A percentile compares a stretch with the other conserved stretches of the same genome.
phyloP scores from a whole-genome alignment of 2,329 filamentous ascomycete species.

The Plenodomus tracheiphilus region DNA sequence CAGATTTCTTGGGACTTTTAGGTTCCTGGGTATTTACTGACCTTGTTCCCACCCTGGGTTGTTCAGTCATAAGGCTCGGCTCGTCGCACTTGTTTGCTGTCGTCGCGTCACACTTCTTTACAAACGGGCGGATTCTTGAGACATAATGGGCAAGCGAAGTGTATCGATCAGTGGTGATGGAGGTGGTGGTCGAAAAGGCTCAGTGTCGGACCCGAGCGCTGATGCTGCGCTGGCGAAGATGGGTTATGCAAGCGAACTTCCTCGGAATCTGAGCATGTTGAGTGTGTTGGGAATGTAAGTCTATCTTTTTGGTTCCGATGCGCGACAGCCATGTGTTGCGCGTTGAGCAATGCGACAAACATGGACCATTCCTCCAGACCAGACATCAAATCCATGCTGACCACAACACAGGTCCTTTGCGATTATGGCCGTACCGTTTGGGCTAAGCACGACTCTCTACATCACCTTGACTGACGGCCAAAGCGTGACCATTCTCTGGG shows the following conservation, averaged over 20 bases:
- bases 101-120: background rate
- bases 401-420: slow-evolving; percentile 61
- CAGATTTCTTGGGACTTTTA: background rate
- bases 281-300: slow-evolving; percentile 65
- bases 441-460: slow-evolving; percentile 67
- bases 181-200: slow-evolving; percentile 18
- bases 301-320: background rate
- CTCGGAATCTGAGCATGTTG: slow-evolving; percentile 69
- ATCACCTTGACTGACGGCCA: slow-evolving; percentile 71
- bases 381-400: slow-evolving; percentile 5
- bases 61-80: background rate
- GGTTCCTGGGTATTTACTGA: background rate
- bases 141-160: slow-evolving; percentile 22
- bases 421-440: slow-evolving; percentile 74
- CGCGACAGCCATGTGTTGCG: background rate
- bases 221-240: slow-evolving; percentile 66
- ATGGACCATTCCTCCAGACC: background rate
- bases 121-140: background rate
- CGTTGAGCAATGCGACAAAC: background rate
- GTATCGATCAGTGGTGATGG: slow-evolving; percentile 22
- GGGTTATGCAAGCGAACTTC: slow-evolving; percentile 70
- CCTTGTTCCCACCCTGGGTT: background rate
- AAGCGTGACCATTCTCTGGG: slow-evolving; percentile 70
- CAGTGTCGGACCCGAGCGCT: slow-evolving; percentile 49
- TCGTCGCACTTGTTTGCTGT: background rate